Conservation (phyloP, 345 rosid genomes). For the Gossypium raimondii region DNA sequence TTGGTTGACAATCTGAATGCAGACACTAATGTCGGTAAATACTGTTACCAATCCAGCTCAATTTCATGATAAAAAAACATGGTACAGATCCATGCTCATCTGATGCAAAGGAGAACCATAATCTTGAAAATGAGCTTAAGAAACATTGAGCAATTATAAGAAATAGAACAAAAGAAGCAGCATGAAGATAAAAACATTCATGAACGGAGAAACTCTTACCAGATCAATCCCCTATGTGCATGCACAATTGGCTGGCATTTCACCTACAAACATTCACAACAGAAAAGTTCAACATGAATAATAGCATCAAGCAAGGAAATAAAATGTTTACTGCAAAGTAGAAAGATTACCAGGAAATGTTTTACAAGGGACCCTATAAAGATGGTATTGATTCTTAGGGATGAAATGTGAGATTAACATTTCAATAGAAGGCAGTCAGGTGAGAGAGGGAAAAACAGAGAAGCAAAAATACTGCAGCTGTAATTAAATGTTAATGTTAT, state of each 20-base stretch:
- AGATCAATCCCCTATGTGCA: constrained; percentile 50
- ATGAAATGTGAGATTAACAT: not conserved
- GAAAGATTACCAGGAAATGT: not conserved
- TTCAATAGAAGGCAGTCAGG: not conserved
- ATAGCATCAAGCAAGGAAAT: not conserved
- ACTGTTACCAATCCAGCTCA: not conserved
- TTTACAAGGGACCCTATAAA: not conserved
- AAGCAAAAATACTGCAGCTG: not conserved
- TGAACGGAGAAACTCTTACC: constrained; percentile 38
- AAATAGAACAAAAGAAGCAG: not conserved
- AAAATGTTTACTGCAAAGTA: not conserved
- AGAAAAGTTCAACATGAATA: not conserved
- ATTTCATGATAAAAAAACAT: not conserved
- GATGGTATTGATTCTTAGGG: not conserved
- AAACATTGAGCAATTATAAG: not conserved
- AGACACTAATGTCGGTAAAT: not conserved
- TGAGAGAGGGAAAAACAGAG: not conserved
- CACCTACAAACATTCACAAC: constrained; percentile 47
- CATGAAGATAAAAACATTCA: constrained; percentile 12
- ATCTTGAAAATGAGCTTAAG: not conserved
- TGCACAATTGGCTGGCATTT: constrained; percentile 85
- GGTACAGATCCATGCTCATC: not conserved
- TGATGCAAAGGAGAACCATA: not conserved
- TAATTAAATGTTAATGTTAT: not conserved
- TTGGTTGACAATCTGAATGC: not conserved